Conservation (phyloP, 495 filamentous ascomycete genomes). For the Apodospora peruviana region DNA sequence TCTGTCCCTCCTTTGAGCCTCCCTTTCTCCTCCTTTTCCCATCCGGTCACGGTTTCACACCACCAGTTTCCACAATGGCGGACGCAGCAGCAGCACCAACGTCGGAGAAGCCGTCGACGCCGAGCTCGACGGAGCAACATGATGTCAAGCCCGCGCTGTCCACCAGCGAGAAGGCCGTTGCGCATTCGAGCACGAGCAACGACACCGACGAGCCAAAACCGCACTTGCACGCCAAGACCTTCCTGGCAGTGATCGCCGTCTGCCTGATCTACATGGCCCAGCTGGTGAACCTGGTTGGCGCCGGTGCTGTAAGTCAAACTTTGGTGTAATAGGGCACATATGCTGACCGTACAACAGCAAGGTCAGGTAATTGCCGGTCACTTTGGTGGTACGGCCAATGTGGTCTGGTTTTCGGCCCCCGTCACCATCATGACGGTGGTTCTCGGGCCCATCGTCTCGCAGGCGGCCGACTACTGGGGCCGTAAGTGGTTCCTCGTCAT, state of each 20-base stretch:
- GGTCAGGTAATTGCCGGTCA: constrained; percentile 18
- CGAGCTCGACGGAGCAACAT: too few species aligned
- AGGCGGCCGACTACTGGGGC: constrained; percentile 35
- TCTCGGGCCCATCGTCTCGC: constrained; percentile 25
- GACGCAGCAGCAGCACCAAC: too few species aligned
- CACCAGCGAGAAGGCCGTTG: too few species aligned
- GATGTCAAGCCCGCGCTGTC: too few species aligned
- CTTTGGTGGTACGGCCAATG: constrained; percentile 10
- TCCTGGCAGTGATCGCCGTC: constrained; percentile 24
- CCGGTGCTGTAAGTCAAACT: constrained; percentile 23
- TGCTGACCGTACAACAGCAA: constrained; percentile 21
- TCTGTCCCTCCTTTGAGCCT: too few species aligned
- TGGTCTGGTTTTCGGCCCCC: constrained; percentile 22
- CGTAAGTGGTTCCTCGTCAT: constrained; percentile 30
- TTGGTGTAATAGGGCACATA: too few species aligned
- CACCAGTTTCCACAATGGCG: too few species aligned
- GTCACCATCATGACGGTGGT: constrained; percentile 28
- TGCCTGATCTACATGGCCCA: constrained; percentile 30
- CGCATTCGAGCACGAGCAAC: not conserved
- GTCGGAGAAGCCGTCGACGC: too few species aligned
- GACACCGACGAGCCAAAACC: constrained; percentile 13
- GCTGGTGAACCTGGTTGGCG: constrained; percentile 23
- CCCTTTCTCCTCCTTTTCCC: too few species aligned
- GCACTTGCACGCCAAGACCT: constrained; percentile 26
- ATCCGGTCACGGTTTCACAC: too few species aligned